Base-by-base conservation (phyloP, 768 basidiomycete species). In the Lentinula aciculospora region DNA sequence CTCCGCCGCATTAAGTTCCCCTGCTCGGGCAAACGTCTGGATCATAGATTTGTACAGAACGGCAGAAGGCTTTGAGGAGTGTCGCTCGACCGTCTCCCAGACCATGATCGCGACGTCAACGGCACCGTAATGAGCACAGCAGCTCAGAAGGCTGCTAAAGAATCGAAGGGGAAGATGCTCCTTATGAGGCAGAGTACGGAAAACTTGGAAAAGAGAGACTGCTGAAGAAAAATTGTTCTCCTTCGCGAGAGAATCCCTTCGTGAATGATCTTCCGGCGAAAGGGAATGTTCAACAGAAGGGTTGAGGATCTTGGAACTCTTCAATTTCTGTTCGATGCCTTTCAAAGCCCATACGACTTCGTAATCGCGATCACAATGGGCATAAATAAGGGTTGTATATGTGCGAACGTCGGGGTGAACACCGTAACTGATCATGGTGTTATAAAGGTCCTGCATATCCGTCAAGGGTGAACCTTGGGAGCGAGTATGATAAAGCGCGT, bases 171-270 rank as follows among this genome's bases (percentile, higher is more conserved):
- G 71, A 45, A 84, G 66, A 3, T 66, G 61, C 6, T 62, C 44
- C 42, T 66, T 65, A 21, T 71, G 70, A 15, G 66, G 59, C 8
- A 76, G 68, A 7, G 76, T 67, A 28, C 77, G 71, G 17, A 84
- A 77, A 0, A 83, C 77, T 25, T 87, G 78, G 69, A 94, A 94
- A 15, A 95, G 72, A 15, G 82, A 78, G 72, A 93, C 74, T 0
- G 92, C 92, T 0, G 83, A 79, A 0, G 73, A 66, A 59, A 93
- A 85, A 61, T 89, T 92, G 64, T 83, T 81, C 67, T 95, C 93
- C 28, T 74, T 63, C 21, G 72, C 72, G 23, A 92, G 77, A 1
- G 69, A 60, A 0, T 68, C 69, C 39, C 81, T 74, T 8, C 76
- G 76, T 23, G 66, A 66, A 0, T 47, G 34, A 3, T 69, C 65